Evolutionary conservation across 139 green algal species (phyloP).

Genomic region (Parachlorella kessleri): DNA sequence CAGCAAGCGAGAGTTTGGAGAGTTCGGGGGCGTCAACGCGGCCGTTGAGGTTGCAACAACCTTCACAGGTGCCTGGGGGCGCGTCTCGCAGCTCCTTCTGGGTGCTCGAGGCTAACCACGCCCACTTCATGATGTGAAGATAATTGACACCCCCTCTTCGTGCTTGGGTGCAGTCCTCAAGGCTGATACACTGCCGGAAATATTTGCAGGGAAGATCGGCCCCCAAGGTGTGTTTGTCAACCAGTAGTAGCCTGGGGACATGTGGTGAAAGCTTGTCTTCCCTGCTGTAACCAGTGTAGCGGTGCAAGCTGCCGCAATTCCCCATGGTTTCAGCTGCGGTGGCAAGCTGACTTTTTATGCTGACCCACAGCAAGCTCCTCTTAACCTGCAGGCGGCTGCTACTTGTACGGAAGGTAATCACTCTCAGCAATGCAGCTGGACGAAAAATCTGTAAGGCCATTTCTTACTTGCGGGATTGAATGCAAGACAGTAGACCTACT

Average conservation of each 20-base stretch:
- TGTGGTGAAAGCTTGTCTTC: too few species aligned
- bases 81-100: neutral
- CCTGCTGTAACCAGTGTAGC: neutral
- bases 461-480: too few species aligned
- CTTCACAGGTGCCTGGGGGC: conserved; percentile 49
- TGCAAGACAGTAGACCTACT: neutral
- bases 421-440: too few species aligned
- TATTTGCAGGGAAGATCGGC: conserved; percentile 46
- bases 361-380: neutral
- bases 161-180: conserved; percentile 47
- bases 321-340: neutral
- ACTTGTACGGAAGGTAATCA: conserved; percentile 24
- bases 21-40: conserved; percentile 59
- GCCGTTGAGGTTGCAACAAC: conserved; percentile 52
- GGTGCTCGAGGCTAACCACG: neutral
- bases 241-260: too few species aligned
- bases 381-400: conserved; percentile 48
- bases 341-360: neutral
- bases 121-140: neutral
- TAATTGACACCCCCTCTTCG: neutral
- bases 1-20: conserved; percentile 9
- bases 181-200: conserved; percentile 52
- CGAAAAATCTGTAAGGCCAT: neutral
- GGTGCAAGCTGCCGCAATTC: too few species aligned
- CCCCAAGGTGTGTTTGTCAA: too few species aligned